These are phyloP conservation scores for Saururus chinensis DNA, from an alignment of 164 flowering plant genomes.

Conservation along the genomic window DNA sequence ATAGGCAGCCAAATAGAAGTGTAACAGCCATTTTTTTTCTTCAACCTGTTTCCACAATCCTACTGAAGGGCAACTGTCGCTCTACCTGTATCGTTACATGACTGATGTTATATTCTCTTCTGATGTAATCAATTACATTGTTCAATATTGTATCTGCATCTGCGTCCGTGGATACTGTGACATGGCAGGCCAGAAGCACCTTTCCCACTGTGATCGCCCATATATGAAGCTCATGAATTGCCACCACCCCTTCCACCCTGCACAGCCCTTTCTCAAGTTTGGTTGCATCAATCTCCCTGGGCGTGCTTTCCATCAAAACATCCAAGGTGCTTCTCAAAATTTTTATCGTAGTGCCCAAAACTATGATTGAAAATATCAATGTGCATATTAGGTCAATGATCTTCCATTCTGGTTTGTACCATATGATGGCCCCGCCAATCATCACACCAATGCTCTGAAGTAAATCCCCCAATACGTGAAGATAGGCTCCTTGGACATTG, in stretches of 20 bases:
- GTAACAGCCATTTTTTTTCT: too few relatives aligned
- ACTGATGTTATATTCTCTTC: conserved; percentile 66
- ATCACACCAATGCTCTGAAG: conserved; percentile 84
- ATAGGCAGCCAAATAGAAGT: too few relatives aligned
- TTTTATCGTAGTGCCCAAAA: conserved; percentile 59
- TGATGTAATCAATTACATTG: conserved; percentile 61
- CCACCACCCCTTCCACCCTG: conserved; percentile 78
- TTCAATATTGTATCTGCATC: conserved; percentile 65
- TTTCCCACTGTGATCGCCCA: conserved; percentile 96
- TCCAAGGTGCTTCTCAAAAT: conserved; percentile 72
- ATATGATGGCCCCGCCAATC: conserved; percentile 78
- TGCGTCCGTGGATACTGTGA: conserved; percentile 53
- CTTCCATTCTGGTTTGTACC: conserved; percentile 81
- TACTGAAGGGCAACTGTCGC: conserved; percentile 28
- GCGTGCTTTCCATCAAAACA: conserved; percentile 92
- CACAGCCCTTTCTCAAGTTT: conserved; percentile 70
- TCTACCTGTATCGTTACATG: conserved; percentile 91
- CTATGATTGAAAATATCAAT: conserved; percentile 58
- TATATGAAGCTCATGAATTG: conserved; percentile 77
- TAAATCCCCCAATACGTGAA: conserved; percentile 84
- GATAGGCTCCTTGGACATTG: conserved; percentile 85
- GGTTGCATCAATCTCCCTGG: conserved; percentile 81
- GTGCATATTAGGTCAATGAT: conserved; percentile 78
- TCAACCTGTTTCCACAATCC: too few relatives aligned
- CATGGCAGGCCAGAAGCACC: conserved; percentile 77